Conservation (phyloP, 495 filamentous ascomycete genomes). For the Lasiosphaeris hirsuta region DNA sequence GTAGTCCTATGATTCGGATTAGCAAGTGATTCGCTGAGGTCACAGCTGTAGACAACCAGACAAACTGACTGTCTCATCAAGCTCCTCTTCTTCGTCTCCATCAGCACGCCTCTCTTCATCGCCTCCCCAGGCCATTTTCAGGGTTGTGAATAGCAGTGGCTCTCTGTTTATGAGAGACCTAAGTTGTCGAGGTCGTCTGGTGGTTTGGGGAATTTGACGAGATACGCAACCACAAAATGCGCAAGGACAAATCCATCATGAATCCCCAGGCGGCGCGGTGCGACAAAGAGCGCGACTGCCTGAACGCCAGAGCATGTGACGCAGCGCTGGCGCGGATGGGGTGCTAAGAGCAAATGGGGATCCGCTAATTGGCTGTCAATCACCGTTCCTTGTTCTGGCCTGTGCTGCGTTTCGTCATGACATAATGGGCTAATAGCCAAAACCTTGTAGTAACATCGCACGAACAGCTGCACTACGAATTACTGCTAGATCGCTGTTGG, state of each 20-base stretch:
- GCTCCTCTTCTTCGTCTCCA: slow-evolving; percentile 66
- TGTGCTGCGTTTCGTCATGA: slow-evolving; percentile 3
- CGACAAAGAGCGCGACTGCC: slow-evolving; percentile 25
- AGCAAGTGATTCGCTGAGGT: not conserved
- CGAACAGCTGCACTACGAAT: too few species aligned
- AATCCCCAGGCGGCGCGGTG: slow-evolving; percentile 6
- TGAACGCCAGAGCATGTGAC: slow-evolving; percentile 29
- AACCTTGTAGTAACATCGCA: not conserved
- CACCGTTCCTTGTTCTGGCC: not conserved
- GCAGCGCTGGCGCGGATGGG: not conserved
- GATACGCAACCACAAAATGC: too few species aligned
- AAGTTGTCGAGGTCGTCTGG: not conserved
- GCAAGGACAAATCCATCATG: not conserved
- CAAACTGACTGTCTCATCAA: slow-evolving; percentile 64
- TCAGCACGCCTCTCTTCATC: slow-evolving; percentile 48
- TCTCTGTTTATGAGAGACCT: not conserved
- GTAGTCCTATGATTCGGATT: slow-evolving; percentile 59
- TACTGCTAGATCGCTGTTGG: too few species aligned
- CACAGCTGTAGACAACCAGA: not conserved
- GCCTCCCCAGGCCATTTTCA: slow-evolving; percentile 40
- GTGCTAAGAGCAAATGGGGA: not conserved
- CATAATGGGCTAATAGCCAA: slow-evolving; percentile 1
- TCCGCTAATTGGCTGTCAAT: slow-evolving; percentile 3
- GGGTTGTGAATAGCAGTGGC: too few species aligned
- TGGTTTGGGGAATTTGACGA: too few species aligned